Evolutionary conservation across 257 asterid species (phyloP).

Genomic region (Gynochthodes officinalis): DNA sequence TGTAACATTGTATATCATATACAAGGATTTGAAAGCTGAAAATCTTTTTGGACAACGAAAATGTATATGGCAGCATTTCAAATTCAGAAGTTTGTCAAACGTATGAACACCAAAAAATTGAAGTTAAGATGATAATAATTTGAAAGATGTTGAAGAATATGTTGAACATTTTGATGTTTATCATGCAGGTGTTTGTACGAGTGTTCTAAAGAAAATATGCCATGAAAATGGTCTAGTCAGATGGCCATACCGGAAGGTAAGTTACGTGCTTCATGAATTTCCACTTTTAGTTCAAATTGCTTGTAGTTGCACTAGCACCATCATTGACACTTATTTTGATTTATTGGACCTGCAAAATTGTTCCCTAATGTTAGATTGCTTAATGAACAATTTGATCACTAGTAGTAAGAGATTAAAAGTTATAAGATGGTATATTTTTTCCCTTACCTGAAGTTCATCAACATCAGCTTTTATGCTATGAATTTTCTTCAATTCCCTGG

Average conservation of each 20-base stretch:
- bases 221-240: slow-evolving; percentile 60
- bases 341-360: not conserved
- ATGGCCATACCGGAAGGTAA: slow-evolving; percentile 74
- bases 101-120: not conserved
- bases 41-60: not conserved
- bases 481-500: not conserved
- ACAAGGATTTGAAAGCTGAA: not conserved
- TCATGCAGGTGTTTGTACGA: slow-evolving; percentile 58
- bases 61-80: not conserved
- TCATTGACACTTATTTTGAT: not conserved
- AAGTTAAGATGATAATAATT: not conserved
- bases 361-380: not conserved
- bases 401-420: not conserved
- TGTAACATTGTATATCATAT: not conserved
- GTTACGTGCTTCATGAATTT: not conserved
- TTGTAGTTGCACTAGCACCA: not conserved
- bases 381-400: not conserved
- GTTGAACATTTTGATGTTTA: slow-evolving; percentile 5
- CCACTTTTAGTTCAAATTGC: not conserved
- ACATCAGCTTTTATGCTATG: not conserved
- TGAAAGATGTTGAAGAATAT: not conserved
- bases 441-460: not conserved
- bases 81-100: not conserved
- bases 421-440: not conserved
- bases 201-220: slow-evolving; percentile 58